Evolutionary conservation across 306 rosid species (phyloP), one percentile per base, ranked within the genome.

Genomic region (Spatholobus suberectus): DNA sequence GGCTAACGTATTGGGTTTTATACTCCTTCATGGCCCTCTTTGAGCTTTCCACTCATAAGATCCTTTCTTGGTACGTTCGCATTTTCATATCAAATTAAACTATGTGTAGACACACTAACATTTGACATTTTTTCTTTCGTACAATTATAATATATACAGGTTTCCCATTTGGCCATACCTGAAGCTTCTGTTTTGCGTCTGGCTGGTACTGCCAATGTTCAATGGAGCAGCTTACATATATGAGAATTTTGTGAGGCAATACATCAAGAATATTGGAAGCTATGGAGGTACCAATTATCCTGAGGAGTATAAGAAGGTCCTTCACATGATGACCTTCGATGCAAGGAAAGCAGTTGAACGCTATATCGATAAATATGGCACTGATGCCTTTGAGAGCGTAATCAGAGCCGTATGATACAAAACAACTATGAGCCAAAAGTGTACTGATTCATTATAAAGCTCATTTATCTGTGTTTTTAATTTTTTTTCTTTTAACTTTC

Each of bases 1-100:
- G 97, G 99, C 92, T 96, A 69, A 94, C 98, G 2, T 94, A 94
- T 79, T 96, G 99, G 99, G 86, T 96, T 75, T 55, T 94, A 8
- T 94, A 94, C 83, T 96, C 99, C 35, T 84, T 94, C 80, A 62
- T 89, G 11, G 88, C 97, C 59, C 92, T 92, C 51, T 94, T 94
- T 35, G 97, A 96, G 84, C 94, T 94, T 59, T 94, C 94, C 4
- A 83, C 78, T 69, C 80, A 92, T 86, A 92, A 77, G 81, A 66
- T 92, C 83, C 89, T 94, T 17, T 88, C 82, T 47, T 94, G 98
- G 98, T 95, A 90, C 17, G 86, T 29, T 1, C 32, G 32, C 3
- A 29, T 3, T 73, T 18, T 6, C 37, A 24, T 26, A 26, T 8
- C 18, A 74, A 4, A 54, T 40, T 35, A 72, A 29, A 32, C 37